Base-by-base conservation (phyloP, 768 basidiomycete genomes). In the Lactarius sp. region DNA sequence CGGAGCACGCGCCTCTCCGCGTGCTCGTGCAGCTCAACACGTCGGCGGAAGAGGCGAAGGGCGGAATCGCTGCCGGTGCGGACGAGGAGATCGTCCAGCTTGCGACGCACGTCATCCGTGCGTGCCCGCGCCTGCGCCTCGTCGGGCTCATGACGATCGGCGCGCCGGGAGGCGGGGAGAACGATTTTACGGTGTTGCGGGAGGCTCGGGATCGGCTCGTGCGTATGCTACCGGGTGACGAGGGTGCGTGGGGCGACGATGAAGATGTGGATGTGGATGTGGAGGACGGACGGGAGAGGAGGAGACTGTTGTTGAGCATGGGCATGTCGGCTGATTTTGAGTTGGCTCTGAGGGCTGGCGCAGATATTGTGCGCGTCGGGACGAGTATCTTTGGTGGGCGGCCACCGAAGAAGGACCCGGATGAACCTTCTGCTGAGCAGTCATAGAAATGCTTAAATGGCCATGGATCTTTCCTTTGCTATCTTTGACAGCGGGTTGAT, bases 91-190 rank as follows among this genome's bases (percentile, higher is more conserved):
- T 92, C 37, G 73, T 80, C 49, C 77, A 80, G 50, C 81, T 98
- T 22, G 94, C 90, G 4, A 76, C 73, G 58, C 83, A 90, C 69
- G 79, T 99, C 72, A 68, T 97, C 52, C 71, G 74, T 1, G 75
- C 79, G 36, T 99, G 97, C 74, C 89, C 92, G 1, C 79, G 77
- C 18, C 80, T 99, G 36, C 82, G 79, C 22, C 77, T 98, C 4
- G 83, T 86, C 56, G 97, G 97, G 4, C 76, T 99, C 53, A 99
- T 99, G 97, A 98, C 97, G 1, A 98, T 99, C 68, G 97, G 97
- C 1, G 84, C 93, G 18, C 79, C 80, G 0, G 75, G 73, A 0
- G 77, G 73, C 42, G 75, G 77, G 41, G 88, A 89, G 69, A 79
- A 80, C 1, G 95, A 98, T 73, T 98, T 98, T 69, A 81, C 82